Conservation (phyloP, 1,284 basidiomycete species). For the Neonothopanus nambi region DNA sequence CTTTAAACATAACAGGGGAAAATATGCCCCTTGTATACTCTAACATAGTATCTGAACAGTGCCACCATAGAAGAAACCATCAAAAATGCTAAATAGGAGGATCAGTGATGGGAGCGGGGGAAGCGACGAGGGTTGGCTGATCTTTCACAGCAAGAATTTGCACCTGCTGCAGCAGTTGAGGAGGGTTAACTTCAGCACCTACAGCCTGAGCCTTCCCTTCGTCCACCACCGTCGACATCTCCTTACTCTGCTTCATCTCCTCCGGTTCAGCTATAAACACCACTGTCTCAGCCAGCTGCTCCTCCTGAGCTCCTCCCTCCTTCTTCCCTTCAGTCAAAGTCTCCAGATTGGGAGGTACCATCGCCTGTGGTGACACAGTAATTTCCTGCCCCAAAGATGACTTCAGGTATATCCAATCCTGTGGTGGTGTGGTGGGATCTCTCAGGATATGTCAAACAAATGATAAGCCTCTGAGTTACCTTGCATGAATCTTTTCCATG, state of each 20-base stretch:
- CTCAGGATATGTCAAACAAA: no score
- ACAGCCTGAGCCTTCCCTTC: conserved; percentile 28
- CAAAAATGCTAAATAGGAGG: conserved; percentile 13
- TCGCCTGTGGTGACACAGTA: background rate
- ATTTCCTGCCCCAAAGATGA: background rate
- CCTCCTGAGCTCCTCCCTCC: background rate
- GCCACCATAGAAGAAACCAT: no score
- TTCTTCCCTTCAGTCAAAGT: background rate
- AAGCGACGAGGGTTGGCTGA: background rate
- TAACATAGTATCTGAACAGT: conserved; percentile 34
- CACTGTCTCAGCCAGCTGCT: background rate
- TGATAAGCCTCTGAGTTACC: no score
- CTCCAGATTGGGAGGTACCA: background rate
- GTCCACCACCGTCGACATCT: conserved; percentile 19
- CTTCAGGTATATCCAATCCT: conserved; percentile 39
- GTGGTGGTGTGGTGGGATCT: no score
- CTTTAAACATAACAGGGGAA: background rate
- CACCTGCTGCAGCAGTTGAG: background rate
- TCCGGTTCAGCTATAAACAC: conserved; percentile 16
- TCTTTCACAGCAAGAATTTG: background rate
- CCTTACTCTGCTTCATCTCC: background rate
- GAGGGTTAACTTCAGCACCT: background rate
- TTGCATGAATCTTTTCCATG: no score
- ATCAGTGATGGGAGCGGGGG: background rate
- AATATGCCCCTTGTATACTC: conserved; percentile 19